Base-by-base conservation (phyloP, 176 grass and related monocot genomes). In the Rhynchospora pubera region DNA sequence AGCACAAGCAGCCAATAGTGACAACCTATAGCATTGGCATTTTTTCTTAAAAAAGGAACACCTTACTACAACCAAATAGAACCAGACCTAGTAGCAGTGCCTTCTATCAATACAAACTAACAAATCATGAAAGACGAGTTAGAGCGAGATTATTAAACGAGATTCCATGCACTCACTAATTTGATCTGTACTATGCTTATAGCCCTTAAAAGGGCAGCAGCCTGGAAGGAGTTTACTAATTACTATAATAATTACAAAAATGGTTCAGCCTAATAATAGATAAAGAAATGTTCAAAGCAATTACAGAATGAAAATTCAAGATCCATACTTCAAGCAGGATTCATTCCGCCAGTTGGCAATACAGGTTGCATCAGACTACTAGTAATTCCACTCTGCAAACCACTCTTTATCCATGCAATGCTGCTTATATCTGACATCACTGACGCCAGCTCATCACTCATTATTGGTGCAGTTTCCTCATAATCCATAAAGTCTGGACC, bases 401-500 rank as follows among this genome's bases (percentile, higher is more conserved):
- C 89, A 62, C 93, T 91, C 84, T 81, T 99, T 83, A 96, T 87
- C 97, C 97, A 99, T 21, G 97, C 93, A 85, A 99, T 93, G 84
- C 97, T 99, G 78, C 97, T 99, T 79, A 99, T 90, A 80, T 99
- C 89, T 58, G 91, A 99, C 70, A 93, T 90, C 13, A 96, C 51
- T 9, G 91, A 88, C 70, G 87, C 89, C 79, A 99, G 85, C 64
- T 87, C 92, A 83, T 73, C 80, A 83, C 77, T 87, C 53, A 85
- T 88, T 84, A 99, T 83, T 45, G 89, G 89, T 34, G 91, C 84
- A 63, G 89, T 71, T 82, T 99, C 93, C 84, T 91, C 68, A 78
- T 93, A 95, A 64, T 99, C 97, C 48, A 87, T 65, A 88, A 99
- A 99, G 81, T 99, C 97, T n/a, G 97, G 91, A 83, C 91, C 97